A percentile compares a stretch with the other conserved stretches of the same genome.
Evolutionary conservation across 2,329 filamentous ascomycete species (phyloP).

Genomic region (Knufia fluminis): DNA sequence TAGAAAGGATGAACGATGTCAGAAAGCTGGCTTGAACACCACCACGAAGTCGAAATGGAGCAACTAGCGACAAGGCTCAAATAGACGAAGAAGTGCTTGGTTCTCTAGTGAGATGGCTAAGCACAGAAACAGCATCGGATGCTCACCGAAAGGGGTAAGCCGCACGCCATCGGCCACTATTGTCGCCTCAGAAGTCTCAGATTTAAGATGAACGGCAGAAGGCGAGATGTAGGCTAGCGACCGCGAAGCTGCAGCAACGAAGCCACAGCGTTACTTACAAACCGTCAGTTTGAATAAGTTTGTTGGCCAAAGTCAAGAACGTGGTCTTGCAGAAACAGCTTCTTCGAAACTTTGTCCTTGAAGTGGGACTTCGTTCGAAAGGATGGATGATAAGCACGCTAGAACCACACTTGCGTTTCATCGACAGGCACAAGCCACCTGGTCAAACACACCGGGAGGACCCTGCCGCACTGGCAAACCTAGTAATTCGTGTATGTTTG

Average conservation of each 20-base stretch:
- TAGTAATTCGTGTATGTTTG: neutral
- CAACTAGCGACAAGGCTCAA: neutral
- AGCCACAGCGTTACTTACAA: neutral
- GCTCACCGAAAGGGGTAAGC: conserved; percentile 2
- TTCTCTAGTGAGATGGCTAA: neutral
- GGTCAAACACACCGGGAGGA: too few relatives aligned
- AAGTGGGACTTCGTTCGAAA: neutral
- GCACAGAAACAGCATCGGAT: neutral
- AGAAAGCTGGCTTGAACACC: neutral
- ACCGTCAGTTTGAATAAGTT: too few relatives aligned
- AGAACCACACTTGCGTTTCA: conserved; percentile 9
- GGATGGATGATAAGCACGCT: neutral
- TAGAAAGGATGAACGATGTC: neutral
- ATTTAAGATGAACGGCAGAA: neutral
- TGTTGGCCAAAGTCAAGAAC: too few relatives aligned
- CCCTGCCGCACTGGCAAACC: too few relatives aligned
- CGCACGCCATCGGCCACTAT: neutral
- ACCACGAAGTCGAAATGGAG: neutral
- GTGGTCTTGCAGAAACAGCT: too few relatives aligned
- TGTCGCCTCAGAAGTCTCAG: neutral
- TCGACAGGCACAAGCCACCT: conserved; percentile 9
- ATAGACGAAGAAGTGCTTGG: neutral
- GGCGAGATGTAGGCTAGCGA: neutral
- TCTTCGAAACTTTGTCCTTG: neutral
- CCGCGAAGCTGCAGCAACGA: neutral